Conservation (phyloP, 1,284 basidiomycete species). For the Pisolithus thermaeus region DNA sequence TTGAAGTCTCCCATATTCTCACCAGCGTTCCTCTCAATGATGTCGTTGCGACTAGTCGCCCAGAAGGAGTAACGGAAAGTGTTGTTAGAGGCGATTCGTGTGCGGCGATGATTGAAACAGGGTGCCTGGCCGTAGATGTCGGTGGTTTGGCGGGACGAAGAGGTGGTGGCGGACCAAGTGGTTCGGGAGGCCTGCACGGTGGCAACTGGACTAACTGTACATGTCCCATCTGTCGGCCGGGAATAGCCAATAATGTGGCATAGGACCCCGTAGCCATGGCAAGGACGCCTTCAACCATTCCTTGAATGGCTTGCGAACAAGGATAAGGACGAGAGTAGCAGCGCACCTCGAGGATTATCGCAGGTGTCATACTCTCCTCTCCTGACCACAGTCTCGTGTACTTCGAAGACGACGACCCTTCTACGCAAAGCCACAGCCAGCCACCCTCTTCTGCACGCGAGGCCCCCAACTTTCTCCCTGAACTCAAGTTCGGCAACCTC, state of each 20-base stretch:
- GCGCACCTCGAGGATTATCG: constrained; percentile 79
- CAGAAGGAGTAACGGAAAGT: constrained; percentile 72
- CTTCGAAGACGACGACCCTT: constrained; percentile 75
- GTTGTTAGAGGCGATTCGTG: constrained; percentile 79
- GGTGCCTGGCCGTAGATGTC: constrained; percentile 52
- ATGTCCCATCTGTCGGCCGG: constrained; percentile 86
- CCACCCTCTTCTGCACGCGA: constrained; percentile 77
- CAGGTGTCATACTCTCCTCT: constrained; percentile 85
- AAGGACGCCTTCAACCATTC: constrained; percentile 59
- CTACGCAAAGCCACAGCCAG: constrained; percentile 79
- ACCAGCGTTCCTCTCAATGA: constrained; percentile 84
- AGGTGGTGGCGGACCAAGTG: constrained; percentile 27
- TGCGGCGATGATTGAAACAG: constrained; percentile 80
- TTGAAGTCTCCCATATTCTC: constrained; percentile 79
- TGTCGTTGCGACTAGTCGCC: constrained; percentile 79
- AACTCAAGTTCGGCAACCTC: constrained; percentile 92
- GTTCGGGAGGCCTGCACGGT: constrained; percentile 49
- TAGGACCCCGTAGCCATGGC: constrained; percentile 74
- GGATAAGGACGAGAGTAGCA: constrained; percentile 3
- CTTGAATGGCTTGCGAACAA: constrained; percentile 8
- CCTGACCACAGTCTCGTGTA: constrained; percentile 55
- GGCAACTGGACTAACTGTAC: constrained; percentile 86
- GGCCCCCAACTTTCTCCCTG: constrained; percentile 77
- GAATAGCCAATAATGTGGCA: constrained; percentile 80
- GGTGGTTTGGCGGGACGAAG: constrained; percentile 43